phyloP scores from a whole-genome alignment of 768 basidiomycete species.

The Termitomyces titanicus region DNA sequence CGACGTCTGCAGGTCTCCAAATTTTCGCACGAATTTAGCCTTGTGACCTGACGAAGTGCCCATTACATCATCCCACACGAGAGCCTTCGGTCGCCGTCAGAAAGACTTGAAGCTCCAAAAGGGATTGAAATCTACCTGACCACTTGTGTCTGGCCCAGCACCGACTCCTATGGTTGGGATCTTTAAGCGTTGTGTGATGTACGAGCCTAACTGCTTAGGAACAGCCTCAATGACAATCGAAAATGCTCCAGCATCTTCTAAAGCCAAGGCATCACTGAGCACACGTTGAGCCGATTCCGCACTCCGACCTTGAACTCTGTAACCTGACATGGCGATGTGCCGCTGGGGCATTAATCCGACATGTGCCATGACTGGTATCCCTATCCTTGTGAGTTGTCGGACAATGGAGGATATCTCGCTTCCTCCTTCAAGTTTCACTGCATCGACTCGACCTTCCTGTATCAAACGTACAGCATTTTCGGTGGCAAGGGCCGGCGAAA shows the following conservation, averaged over 20 bases:
- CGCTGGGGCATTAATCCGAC: constrained; percentile 90
- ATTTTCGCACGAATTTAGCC: constrained; percentile 86
- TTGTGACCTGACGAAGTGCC: constrained; percentile 81
- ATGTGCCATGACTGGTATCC: constrained; percentile 94
- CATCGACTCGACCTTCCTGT: constrained; percentile 83
- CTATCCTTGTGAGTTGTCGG: constrained; percentile 60
- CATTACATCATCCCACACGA: constrained; percentile 90
- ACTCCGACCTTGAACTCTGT: constrained; percentile 83
- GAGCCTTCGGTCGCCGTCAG: constrained; percentile 43
- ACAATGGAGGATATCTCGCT: constrained; percentile 72
- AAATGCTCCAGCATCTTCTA: constrained; percentile 87
- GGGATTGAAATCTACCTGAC: constrained; percentile 47
- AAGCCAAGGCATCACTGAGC: constrained; percentile 56
- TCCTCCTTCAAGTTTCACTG: constrained; percentile 92
- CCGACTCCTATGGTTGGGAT: constrained; percentile 96
- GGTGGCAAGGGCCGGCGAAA: constrained; percentile 63
- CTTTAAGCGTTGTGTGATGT: constrained; percentile 63
- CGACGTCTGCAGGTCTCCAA: constrained; percentile 66
- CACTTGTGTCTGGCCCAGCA: constrained; percentile 77
- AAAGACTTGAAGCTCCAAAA: background rate
- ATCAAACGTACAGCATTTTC: constrained; percentile 75
- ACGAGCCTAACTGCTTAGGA: constrained; percentile 72
- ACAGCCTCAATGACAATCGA: constrained; percentile 87
- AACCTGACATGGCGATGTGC: constrained; percentile 79
- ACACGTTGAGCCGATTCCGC: constrained; percentile 58